Percentiles rank a stretch among this genome's conserved stretches.
These are phyloP conservation scores for Panicum virgatum DNA, from an alignment of 202 grass and related monocot genomes.

Conservation along the genomic window DNA sequence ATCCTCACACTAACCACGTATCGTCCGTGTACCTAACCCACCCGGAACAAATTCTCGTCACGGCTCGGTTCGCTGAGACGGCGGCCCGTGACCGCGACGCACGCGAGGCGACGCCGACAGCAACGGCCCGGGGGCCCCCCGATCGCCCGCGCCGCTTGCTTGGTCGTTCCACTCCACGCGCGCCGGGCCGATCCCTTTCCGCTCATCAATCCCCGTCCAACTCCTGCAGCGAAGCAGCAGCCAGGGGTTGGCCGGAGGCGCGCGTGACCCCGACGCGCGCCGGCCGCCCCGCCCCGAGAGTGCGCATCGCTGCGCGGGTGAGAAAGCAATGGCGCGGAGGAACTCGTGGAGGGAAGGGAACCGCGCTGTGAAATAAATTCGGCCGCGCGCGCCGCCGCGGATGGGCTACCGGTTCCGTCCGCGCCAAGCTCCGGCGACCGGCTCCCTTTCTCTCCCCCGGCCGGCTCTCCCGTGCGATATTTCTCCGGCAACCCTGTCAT, in stretches of 20 bases:
- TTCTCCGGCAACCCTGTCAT: background rate
- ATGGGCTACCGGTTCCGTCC: too few species aligned
- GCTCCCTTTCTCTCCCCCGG: too few species aligned
- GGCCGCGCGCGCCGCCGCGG: background rate
- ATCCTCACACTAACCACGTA: background rate
- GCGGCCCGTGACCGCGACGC: background rate
- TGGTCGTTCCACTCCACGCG: background rate
- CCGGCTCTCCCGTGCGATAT: background rate
- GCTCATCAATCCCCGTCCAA: slow-evolving; percentile 5
- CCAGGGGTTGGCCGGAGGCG: too few species aligned
- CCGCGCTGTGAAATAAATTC: background rate
- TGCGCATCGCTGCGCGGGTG: background rate
- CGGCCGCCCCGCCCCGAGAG: background rate
- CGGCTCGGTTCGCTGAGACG: background rate
- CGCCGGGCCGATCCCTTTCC: slow-evolving; percentile 15
- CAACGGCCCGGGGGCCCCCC: background rate
- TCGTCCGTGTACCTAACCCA: background rate
- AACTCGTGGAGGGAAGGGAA: background rate
- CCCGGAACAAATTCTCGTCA: too few species aligned
- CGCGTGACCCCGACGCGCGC: background rate
- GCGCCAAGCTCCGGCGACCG: too few species aligned
- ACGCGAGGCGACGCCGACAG: background rate
- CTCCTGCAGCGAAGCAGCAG: background rate
- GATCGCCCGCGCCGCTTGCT: background rate
- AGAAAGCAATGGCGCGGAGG: background rate